phyloP scores from a whole-genome alignment of 306 rosid species.

The Glycine soja region DNA sequence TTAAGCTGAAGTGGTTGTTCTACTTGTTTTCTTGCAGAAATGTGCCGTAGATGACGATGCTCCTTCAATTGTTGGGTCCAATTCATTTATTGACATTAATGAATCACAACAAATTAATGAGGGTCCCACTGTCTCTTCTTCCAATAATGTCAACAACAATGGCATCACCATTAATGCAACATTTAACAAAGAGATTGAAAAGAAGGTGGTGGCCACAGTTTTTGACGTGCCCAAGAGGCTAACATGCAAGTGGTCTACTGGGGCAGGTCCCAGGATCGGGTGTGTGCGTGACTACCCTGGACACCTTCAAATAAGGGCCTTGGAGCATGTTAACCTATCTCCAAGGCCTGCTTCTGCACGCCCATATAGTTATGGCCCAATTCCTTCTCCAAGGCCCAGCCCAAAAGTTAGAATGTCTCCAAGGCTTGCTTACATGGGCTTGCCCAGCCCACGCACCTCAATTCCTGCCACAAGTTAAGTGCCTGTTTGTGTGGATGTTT shows the following conservation, averaged over 20 bases:
- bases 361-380: slow-evolving; percentile 67
- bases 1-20: background rate
- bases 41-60: slow-evolving; percentile 85
- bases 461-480: slow-evolving; percentile 47
- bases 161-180: slow-evolving; percentile 19
- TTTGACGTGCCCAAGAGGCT: slow-evolving; percentile 61
- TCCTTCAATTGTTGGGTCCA: slow-evolving; percentile 49
- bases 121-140: slow-evolving; percentile 41
- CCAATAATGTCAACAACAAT: slow-evolving; percentile 7
- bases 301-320: slow-evolving; percentile 82
- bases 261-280: slow-evolving; percentile 87
- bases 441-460: slow-evolving; percentile 80
- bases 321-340: slow-evolving; percentile 88
- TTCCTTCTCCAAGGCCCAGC: slow-evolving; percentile 98
- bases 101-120: slow-evolving; percentile 41
- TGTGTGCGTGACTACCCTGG: slow-evolving; percentile 94
- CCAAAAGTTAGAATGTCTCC: slow-evolving; percentile 88
- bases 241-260: slow-evolving; percentile 88
- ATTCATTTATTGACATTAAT: slow-evolving; percentile 45
- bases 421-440: slow-evolving; percentile 81
- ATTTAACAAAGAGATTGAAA: slow-evolving; percentile 46
- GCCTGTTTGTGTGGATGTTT: too few relatives aligned
- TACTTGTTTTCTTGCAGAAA: slow-evolving; percentile 56
- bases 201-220: slow-evolving; percentile 41
- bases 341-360: slow-evolving; percentile 64